Conservation (phyloP, 805 yeast genomes). For the Metschnikowia gelsemii region DNA sequence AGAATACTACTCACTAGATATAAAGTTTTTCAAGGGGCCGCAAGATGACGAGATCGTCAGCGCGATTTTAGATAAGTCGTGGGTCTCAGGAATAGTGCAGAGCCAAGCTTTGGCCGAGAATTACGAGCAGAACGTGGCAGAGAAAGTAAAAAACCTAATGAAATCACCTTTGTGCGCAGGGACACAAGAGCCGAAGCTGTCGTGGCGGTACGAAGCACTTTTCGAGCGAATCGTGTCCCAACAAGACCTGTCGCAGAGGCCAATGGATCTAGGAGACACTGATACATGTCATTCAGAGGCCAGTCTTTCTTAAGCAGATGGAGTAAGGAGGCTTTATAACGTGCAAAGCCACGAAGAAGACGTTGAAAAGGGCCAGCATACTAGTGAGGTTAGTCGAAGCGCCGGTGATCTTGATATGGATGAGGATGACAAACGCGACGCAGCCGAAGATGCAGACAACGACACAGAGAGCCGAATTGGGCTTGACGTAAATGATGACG, state of each 20-base stretch:
- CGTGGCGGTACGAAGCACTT: slow-evolving; percentile 5
- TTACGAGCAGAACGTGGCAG: slow-evolving; percentile 9
- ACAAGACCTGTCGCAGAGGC: neutral
- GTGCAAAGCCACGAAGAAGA: neutral
- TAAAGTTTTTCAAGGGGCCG: slow-evolving; percentile 56
- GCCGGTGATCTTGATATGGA: slow-evolving; percentile 2
- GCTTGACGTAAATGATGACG: slow-evolving; percentile 9
- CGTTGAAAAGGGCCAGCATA: neutral
- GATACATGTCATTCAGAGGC: neutral
- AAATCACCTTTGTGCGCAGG: neutral
- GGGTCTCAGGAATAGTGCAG: slow-evolving; percentile 21
- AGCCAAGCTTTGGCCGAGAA: slow-evolving; percentile 1
- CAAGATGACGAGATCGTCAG: slow-evolving; percentile 46
- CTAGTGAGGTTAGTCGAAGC: neutral
- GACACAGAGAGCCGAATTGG: slow-evolving; percentile 9
- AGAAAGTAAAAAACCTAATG: slow-evolving; percentile 4
- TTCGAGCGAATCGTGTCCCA: slow-evolving; percentile 5
- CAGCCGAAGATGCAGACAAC: slow-evolving; percentile 11
- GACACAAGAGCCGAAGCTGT: neutral
- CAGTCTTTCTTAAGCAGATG: neutral
- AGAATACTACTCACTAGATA: slow-evolving; percentile 63
- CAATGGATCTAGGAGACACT: too few relatives aligned
- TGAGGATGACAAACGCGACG: slow-evolving; percentile 7
- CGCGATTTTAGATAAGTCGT: slow-evolving; percentile 24
- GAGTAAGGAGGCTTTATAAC: neutral